phyloP scores from a whole-genome alignment of 2,329 filamentous ascomycete genomes.

The Corynespora cassiicola region DNA sequence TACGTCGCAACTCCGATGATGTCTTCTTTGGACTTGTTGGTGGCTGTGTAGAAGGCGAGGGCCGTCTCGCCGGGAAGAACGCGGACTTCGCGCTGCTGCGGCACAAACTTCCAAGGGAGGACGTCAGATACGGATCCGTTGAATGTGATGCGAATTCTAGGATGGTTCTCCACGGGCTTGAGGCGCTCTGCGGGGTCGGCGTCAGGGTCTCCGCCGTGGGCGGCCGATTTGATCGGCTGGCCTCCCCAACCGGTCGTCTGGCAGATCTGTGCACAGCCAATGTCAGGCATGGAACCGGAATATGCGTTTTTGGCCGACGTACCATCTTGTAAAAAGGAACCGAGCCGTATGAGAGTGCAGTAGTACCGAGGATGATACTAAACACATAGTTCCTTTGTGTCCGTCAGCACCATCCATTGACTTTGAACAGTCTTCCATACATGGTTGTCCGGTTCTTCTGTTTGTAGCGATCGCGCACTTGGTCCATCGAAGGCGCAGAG shows the following conservation, averaged over 20 bases:
- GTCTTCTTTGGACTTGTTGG: constrained; percentile 86
- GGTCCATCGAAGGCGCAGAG: constrained; percentile 65
- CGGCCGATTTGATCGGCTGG: constrained; percentile 83
- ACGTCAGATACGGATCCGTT: constrained; percentile 94
- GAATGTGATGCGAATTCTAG: constrained; percentile 93
- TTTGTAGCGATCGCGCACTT: constrained; percentile 69
- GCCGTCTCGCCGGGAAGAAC: constrained; percentile 96
- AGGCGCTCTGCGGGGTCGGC: constrained; percentile 77
- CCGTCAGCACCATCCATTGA: constrained; percentile 4
- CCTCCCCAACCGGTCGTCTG: constrained; percentile 90
- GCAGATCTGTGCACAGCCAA: constrained; percentile 66
- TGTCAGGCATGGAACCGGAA: constrained; percentile 9
- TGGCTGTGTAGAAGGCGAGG: constrained; percentile 96
- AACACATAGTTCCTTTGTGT: constrained; percentile 71
- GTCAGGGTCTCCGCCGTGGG: constrained; percentile 63
- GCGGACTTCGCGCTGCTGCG: constrained; percentile 94
- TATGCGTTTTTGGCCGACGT: constrained; percentile 19
- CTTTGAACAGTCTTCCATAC: constrained; percentile 53
- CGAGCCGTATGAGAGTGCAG: constrained; percentile 81
- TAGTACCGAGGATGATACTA: constrained; percentile 79
- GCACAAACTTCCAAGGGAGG: constrained; percentile 95
- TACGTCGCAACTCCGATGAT: constrained; percentile 99
- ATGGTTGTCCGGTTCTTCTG: constrained; percentile 72
- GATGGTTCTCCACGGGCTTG: constrained; percentile 78
- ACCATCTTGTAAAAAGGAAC: constrained; percentile 91